These are phyloP conservation scores for Saccharomycopsis microspora DNA, from an alignment of 805 yeast genomes.

Conservation along the genomic window DNA sequence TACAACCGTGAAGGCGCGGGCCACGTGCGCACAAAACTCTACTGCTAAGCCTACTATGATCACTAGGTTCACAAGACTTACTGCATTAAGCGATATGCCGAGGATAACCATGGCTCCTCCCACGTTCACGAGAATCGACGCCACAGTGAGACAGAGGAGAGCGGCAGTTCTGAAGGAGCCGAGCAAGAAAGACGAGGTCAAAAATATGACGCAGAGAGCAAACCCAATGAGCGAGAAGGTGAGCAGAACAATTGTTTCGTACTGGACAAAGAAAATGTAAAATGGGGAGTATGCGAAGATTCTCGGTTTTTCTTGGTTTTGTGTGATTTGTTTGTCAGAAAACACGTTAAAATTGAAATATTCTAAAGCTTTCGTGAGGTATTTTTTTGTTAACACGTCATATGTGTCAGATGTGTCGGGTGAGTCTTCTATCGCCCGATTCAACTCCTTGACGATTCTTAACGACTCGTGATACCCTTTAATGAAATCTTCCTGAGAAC, in stretches of 20 bases:
- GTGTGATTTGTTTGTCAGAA: no score
- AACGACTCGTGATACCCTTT: slow-evolving; percentile 63
- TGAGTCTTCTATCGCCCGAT: slow-evolving; percentile 10
- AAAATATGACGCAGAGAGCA: slow-evolving; percentile 43
- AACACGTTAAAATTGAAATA: neutral
- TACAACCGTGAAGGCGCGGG: slow-evolving; percentile 57
- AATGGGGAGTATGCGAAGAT: slow-evolving; percentile 89
- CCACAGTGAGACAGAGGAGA: slow-evolving; percentile 45
- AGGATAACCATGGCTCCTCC: slow-evolving; percentile 73
- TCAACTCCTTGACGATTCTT: slow-evolving; percentile 48
- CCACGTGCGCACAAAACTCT: slow-evolving; percentile 84
- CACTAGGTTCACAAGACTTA: slow-evolving; percentile 76
- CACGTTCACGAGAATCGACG: slow-evolving; percentile 55
- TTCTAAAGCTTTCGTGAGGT: no score
- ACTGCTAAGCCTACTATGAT: slow-evolving; percentile 93
- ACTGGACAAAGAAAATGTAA: slow-evolving; percentile 88
- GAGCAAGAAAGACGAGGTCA: slow-evolving; percentile 42
- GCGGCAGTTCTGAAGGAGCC: slow-evolving; percentile 58
- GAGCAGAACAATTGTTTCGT: slow-evolving; percentile 48
- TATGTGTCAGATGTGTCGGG: neutral
- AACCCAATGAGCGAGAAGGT: slow-evolving; percentile 41
- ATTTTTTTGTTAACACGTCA: neutral
- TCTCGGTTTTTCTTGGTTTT: slow-evolving; percentile 24
- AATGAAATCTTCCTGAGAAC: slow-evolving; percentile 79
- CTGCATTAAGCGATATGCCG: slow-evolving; percentile 75